These are phyloP conservation scores for Clonostachys rosea DNA, from an alignment of 2,329 filamentous ascomycete genomes.

Conservation along the genomic window DNA sequence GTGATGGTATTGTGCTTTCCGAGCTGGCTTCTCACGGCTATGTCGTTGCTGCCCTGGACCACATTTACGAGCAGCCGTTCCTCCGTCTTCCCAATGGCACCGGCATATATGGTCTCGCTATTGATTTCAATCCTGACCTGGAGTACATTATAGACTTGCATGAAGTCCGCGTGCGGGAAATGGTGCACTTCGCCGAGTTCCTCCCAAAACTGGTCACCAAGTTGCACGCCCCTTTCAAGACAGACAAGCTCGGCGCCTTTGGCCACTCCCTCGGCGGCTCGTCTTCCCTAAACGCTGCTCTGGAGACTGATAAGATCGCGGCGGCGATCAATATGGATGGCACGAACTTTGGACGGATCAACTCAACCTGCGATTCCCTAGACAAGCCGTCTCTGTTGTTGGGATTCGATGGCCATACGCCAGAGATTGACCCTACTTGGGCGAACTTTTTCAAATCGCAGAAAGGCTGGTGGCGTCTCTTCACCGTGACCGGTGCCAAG, in stretches of 20 bases:
- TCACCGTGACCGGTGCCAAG: constrained; percentile 3
- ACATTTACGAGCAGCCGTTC: constrained; percentile 17
- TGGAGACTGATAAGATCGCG: constrained; percentile 3
- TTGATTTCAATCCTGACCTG: too few species aligned
- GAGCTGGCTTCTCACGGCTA: constrained; percentile 10
- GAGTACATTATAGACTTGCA: background rate
- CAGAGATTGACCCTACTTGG: constrained; percentile 4
- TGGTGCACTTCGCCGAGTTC: constrained; percentile 9
- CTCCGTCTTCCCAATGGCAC: constrained; percentile 18
- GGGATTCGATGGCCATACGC: constrained; percentile 9
- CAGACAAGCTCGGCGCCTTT: constrained; percentile 8
- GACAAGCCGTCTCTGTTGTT: constrained; percentile 12
- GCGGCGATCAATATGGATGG: constrained; percentile 15
- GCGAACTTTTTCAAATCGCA: constrained; percentile 4
- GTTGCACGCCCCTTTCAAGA: constrained; percentile 9
- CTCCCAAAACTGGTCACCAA: constrained; percentile 7
- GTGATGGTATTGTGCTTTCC: constrained; percentile 3
- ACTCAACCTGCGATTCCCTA: constrained; percentile 5
- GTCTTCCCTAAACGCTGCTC: constrained; percentile 6
- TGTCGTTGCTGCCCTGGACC: constrained; percentile 15
- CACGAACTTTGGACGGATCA: background rate
- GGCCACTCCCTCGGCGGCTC: constrained; percentile 15
- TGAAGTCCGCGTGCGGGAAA: background rate
- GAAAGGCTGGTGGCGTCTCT: constrained; percentile 5
- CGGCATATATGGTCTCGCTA: constrained; percentile 8